These are phyloP conservation scores for Taxawa tesnikishii DNA, from an alignment of 2,329 filamentous ascomycete species.

Conservation along the genomic window DNA sequence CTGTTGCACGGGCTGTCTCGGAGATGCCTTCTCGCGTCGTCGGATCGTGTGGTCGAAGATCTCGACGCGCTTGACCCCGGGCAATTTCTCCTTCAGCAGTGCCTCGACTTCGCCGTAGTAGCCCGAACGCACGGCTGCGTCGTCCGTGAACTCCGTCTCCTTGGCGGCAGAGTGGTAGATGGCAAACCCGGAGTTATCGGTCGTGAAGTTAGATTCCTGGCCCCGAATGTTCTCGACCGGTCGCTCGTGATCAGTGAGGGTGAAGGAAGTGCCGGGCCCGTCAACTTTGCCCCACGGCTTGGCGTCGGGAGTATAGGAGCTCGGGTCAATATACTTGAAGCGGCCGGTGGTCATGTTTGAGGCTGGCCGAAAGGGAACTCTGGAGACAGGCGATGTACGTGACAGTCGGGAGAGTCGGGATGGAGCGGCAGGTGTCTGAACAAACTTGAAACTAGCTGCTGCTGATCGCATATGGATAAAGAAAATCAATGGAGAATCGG, in stretches of 20 bases:
- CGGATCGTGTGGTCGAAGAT: constrained; percentile 66
- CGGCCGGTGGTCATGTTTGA: constrained; percentile 41
- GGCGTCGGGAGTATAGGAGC: constrained; percentile 20
- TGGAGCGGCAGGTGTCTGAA: too few relatives aligned
- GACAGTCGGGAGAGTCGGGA: too few relatives aligned
- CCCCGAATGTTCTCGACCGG: constrained; percentile 45
- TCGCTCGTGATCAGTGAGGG: constrained; percentile 31
- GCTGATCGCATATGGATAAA: too few relatives aligned
- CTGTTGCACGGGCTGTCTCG: constrained; percentile 54
- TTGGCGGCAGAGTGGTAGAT: constrained; percentile 40
- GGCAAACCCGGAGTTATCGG: constrained; percentile 47
- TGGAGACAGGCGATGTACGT: too few relatives aligned
- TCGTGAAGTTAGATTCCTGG: constrained; percentile 36
- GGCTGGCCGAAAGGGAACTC: too few relatives aligned
- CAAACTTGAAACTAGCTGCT: too few relatives aligned
- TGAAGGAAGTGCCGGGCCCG: constrained; percentile 43
- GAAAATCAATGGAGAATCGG: too few relatives aligned
- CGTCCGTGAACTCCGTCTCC: constrained; percentile 45
- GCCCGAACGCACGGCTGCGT: constrained; percentile 37
- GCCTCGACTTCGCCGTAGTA: constrained; percentile 54
- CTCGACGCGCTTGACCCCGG: constrained; percentile 46
- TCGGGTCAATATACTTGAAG: constrained; percentile 50
- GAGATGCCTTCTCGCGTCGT: constrained; percentile 37
- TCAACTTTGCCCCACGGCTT: constrained; percentile 58
- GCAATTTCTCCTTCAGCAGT: constrained; percentile 42